Evolutionary conservation across 148 eudicot species (phyloP).

Genomic region (Vaccinium macrocarpon): DNA sequence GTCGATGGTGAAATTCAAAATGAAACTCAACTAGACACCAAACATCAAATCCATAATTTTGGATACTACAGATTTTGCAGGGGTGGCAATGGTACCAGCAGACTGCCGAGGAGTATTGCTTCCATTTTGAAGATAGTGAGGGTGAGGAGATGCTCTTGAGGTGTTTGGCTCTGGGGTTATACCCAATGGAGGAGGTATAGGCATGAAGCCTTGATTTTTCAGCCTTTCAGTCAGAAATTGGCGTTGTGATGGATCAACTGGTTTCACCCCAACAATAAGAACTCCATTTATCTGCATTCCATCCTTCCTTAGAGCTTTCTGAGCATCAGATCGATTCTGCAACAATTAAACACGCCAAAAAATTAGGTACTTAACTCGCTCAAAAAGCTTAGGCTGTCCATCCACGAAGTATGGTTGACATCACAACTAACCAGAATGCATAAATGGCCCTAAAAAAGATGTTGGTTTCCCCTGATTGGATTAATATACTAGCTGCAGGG

Average conservation of each 20-base stretch:
- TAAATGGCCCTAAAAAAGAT: background rate
- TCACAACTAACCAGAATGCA: background rate
- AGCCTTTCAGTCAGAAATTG: constrained; percentile 67
- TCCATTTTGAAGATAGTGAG: constrained; percentile 61
- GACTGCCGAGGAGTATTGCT: constrained; percentile 47
- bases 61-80: constrained; percentile 74
- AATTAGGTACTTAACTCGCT: background rate
- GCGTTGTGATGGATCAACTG: constrained; percentile 71
- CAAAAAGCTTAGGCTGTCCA: background rate
- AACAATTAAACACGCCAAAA: background rate
- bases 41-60: constrained; percentile 83
- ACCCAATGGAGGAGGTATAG: constrained; percentile 46
- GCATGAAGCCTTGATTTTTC: constrained; percentile 80
- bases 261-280: constrained; percentile 87
- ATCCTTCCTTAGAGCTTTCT: constrained; percentile 80
- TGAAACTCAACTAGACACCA: constrained; percentile 51
- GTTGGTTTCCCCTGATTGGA: background rate
- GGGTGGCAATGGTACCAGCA: constrained; percentile 69
- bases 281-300: constrained; percentile 82
- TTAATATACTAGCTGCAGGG: background rate
- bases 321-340: constrained; percentile 87
- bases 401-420: background rate
- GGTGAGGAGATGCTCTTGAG: constrained; percentile 37
- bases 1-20: background rate
- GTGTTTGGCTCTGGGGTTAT: constrained; percentile 42